Evolutionary conservation across 331 rosid genomes (phyloP).

Genomic region (Quercus phellos): DNA sequence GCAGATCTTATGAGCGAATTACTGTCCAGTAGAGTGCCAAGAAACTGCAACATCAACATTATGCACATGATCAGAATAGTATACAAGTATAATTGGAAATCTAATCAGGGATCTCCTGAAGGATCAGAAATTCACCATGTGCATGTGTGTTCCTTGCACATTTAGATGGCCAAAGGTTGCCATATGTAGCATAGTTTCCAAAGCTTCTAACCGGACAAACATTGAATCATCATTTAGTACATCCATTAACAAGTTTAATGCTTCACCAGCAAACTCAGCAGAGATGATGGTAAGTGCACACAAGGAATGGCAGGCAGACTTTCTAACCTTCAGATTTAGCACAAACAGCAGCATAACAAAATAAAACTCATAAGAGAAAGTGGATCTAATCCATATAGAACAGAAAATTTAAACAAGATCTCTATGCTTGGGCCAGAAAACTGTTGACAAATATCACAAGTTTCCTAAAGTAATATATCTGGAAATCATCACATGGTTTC

Average conservation of each 20-base stretch:
- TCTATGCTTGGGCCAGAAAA: not conserved
- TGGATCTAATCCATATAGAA: not conserved
- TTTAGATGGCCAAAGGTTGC: constrained; percentile 44
- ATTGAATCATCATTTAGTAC: constrained; percentile 66
- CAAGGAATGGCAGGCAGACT: constrained; percentile 64
- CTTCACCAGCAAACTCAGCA: constrained; percentile 55
- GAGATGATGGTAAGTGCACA: constrained; percentile 47
- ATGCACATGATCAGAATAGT: constrained; percentile 1
- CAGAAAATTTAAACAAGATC: not conserved
- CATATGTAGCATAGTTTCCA: constrained; percentile 76
- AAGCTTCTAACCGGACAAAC: constrained; percentile 62
- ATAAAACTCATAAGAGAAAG: not conserved
- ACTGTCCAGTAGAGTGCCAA: constrained; percentile 53
- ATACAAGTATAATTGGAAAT: constrained; percentile 8
- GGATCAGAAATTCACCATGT: constrained; percentile 50
- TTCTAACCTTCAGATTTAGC: constrained; percentile 62
- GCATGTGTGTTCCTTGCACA: constrained; percentile 65
- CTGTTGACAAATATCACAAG: not conserved
- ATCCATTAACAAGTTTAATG: constrained; percentile 62
- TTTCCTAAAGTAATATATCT: not conserved
- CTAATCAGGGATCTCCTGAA: not conserved
- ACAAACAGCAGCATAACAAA: constrained; percentile 5
- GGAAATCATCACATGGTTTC: not conserved
- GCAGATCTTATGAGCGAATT: constrained; percentile 46
- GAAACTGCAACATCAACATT: constrained; percentile 56